Evolutionary conservation across 768 basidiomycete species (phyloP).

Genomic region (Leucogyrophana mollusca): DNA sequence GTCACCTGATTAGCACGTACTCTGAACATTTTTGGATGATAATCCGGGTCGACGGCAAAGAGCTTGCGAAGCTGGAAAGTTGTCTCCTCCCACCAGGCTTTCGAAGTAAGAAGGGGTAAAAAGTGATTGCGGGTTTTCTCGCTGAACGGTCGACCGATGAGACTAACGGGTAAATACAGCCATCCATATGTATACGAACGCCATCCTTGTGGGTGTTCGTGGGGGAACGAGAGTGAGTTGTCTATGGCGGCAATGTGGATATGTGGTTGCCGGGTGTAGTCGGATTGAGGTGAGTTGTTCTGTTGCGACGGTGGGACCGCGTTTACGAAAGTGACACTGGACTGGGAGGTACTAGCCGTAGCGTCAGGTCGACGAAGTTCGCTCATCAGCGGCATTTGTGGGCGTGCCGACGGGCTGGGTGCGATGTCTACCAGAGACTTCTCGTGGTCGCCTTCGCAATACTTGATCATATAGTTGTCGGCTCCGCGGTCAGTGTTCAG

Average conservation of each 20-base stretch:
- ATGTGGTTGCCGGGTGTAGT: slow-evolving; percentile 67
- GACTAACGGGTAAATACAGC: slow-evolving; percentile 81
- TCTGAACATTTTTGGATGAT: slow-evolving; percentile 87
- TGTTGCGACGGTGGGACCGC: slow-evolving; percentile 36
- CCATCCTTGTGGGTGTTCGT: slow-evolving; percentile 83
- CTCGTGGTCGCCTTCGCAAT: slow-evolving; percentile 79
- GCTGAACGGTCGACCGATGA: slow-evolving; percentile 85
- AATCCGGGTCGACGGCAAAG: slow-evolving; percentile 81
- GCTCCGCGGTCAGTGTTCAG: slow-evolving; percentile 86
- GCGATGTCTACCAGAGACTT: slow-evolving; percentile 78
- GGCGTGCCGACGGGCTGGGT: slow-evolving; percentile 63
- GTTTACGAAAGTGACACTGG: slow-evolving; percentile 38
- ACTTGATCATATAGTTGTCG: slow-evolving; percentile 93
- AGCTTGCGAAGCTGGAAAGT: slow-evolving; percentile 73
- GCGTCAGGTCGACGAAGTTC: slow-evolving; percentile 55
- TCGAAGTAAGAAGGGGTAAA: slow-evolving; percentile 77
- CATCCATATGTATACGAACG: slow-evolving; percentile 85
- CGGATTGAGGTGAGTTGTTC: slow-evolving; percentile 25
- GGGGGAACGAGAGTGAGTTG: slow-evolving; percentile 89
- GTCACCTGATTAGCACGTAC: slow-evolving; percentile 37
- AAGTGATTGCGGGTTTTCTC: slow-evolving; percentile 81
- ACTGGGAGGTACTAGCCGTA: slow-evolving; percentile 35
- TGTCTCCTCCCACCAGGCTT: slow-evolving; percentile 89
- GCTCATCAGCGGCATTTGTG: slow-evolving; percentile 73
- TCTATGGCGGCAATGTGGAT: slow-evolving; percentile 93